Percentiles rank a stretch among this genome's conserved stretches.
Conservation (phyloP, 2,329 filamentous ascomycete species). For the Sporothrix variecibatus region DNA sequence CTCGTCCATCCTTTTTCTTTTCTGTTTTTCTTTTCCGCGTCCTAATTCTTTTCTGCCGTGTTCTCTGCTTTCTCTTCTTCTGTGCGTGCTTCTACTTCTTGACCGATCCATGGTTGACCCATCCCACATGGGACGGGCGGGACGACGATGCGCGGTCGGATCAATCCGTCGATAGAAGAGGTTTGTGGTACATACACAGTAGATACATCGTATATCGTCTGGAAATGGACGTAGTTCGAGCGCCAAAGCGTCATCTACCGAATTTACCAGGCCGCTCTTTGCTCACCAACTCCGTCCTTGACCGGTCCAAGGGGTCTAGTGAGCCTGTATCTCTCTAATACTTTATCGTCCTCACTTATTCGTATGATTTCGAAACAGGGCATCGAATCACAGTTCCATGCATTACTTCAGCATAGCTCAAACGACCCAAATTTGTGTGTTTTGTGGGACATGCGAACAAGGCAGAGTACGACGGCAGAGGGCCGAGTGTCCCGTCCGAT, state of each 20-base stretch:
- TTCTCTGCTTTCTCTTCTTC: not conserved
- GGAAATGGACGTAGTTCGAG: not conserved
- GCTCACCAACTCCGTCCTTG: not conserved
- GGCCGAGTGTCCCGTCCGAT: conserved; percentile 6
- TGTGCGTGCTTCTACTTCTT: not conserved
- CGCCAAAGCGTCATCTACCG: not conserved
- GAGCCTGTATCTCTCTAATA: not conserved
- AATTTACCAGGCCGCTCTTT: not conserved
- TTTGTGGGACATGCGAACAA: conserved; percentile 16
- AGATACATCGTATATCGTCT: too few species aligned
- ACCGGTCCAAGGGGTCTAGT: not conserved
- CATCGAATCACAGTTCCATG: not conserved
- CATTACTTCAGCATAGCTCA: not conserved
- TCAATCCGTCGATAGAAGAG: not conserved
- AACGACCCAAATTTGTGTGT: not conserved
- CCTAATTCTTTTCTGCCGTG: not conserved
- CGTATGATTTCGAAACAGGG: not conserved
- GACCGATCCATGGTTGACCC: not conserved
- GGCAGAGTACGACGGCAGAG: not conserved
- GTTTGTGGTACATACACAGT: not conserved
- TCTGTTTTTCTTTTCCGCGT: not conserved
- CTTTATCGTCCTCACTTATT: not conserved
- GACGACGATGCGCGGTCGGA: conserved; percentile 17
- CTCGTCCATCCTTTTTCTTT: not conserved
- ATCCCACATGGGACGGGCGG: not conserved